Base-by-base conservation (phyloP, 176 grass and related monocot genomes). In the Phoenix roebelenii region DNA sequence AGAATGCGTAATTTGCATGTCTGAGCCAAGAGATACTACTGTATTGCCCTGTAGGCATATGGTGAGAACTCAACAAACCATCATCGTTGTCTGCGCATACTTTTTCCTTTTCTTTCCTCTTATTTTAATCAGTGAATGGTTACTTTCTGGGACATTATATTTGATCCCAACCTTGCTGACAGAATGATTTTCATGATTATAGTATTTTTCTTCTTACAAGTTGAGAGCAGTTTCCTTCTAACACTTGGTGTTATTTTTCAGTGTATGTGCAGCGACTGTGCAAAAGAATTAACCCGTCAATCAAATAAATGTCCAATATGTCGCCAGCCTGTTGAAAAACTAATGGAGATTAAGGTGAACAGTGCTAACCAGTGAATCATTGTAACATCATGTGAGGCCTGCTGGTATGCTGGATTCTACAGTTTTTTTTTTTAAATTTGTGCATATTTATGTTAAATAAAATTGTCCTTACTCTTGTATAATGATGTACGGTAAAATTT, bases 231-330 rank as follows among this genome's bases (percentile, higher is more conserved):
- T 44, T 44, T 64, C 20, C 60, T 1, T 64, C 70, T 84, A 61
- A 88, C 69, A 74, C 25, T 24, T 76, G 23, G 50, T 76, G 35
- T 30, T 81, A 1, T 57, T 71, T 15, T 69, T 23, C 86, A 98
- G 93, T 98, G 93, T 67, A 76, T 98, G 85, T 98, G 93, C 84
- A 80, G 82, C 66, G 84, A 88, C 72, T 98, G 93, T 65, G 93
- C 93, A 22, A 88, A 89, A 85, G 65, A 81, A 74, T 67, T 98
- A 63, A 85, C 83, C 52, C 54, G 80, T 50, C 93, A 98, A 66
- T 92, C 93, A 78, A 70, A 92, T 68, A 98, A 98, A 85, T 98
- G 93, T 55, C 93, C 93, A 49, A 92, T 98, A 81, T 98, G 93
- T 72, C 72, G 87, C 55, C 87, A 98, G 53, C 79, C 88, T 65